A percentile compares a stretch with the other conserved stretches of the same genome.
Conservation (phyloP, 1,284 basidiomycete species). For the Fomitopsis pinicola region DNA sequence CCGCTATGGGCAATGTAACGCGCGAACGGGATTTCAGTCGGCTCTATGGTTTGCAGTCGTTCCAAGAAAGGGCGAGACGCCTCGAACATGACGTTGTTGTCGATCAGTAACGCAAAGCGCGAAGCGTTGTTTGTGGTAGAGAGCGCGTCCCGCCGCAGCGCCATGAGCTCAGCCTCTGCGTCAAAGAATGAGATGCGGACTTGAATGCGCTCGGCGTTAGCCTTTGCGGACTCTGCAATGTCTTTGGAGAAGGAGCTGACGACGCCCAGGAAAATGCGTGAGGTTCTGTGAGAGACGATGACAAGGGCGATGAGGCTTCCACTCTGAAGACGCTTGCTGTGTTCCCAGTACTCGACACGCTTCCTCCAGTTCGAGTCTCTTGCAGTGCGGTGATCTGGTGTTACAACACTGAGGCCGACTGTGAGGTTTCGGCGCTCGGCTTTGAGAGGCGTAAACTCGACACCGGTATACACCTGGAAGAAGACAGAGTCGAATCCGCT, state of each 20-base stretch:
- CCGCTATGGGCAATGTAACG: constrained; percentile 32
- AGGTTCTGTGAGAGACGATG: constrained; percentile 8
- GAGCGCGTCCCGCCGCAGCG: constrained; percentile 18
- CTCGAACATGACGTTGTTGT: constrained; percentile 28
- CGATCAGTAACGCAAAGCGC: constrained; percentile 23
- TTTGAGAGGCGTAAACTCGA: constrained; percentile 18
- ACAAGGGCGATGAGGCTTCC: constrained; percentile 25
- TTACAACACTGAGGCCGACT: constrained; percentile 21
- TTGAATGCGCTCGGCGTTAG: constrained; percentile 16
- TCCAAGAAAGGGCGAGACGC: constrained; percentile 27
- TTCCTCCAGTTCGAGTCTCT: constrained; percentile 19
- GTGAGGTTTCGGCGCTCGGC: constrained; percentile 22
- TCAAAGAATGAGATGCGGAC: constrained; percentile 29
- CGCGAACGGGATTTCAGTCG: constrained; percentile 26
- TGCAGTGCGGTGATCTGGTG: constrained; percentile 21
- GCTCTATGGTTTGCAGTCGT: constrained; percentile 23
- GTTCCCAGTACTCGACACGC: constrained; percentile 26
- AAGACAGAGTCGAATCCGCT: constrained; percentile 22
- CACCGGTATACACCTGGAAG: constrained; percentile 29
- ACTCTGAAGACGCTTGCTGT: constrained; percentile 22
- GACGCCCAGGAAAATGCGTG: constrained; percentile 17
- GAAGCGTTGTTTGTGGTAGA: constrained; percentile 12
- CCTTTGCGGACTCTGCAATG: constrained; percentile 24
- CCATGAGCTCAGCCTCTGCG: constrained; percentile 25
- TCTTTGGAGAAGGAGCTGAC: constrained; percentile 20